phyloP scores from a whole-genome alignment of 2,329 filamentous ascomycete species.

The Fusarium newnesense region DNA sequence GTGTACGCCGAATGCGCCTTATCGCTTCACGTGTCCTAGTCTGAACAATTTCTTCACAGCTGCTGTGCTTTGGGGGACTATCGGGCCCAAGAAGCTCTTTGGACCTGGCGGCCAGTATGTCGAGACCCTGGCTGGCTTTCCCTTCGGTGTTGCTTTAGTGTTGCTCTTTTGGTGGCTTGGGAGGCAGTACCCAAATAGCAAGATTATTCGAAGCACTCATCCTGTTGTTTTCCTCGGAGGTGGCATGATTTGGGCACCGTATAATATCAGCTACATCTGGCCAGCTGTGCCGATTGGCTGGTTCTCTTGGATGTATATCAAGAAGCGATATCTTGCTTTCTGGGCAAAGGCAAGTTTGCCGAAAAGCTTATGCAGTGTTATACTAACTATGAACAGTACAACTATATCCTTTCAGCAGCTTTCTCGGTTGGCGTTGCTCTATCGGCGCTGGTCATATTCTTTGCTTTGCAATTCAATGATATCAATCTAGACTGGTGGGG shows the following conservation, averaged over 20 bases:
- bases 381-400: constrained; percentile 49
- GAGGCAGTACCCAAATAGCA: constrained; percentile 47
- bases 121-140: constrained; percentile 52
- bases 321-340: constrained; percentile 56
- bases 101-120: constrained; percentile 50
- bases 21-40: constrained; percentile 51
- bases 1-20: constrained; percentile 51
- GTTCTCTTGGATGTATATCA: constrained; percentile 60
- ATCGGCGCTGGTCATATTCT: constrained; percentile 59
- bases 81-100: constrained; percentile 53
- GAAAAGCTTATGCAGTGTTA: accelerated
- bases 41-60: constrained; percentile 54
- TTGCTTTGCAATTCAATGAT: constrained; percentile 55
- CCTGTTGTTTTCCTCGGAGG: constrained; percentile 56
- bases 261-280: constrained; percentile 59
- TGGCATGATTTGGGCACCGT: constrained; percentile 54
- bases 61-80: constrained; percentile 54
- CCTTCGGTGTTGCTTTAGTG: constrained; percentile 51
- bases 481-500: constrained; percentile 58
- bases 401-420: constrained; percentile 60
- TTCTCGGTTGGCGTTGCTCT: constrained; percentile 58
- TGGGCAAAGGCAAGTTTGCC: constrained; percentile 56
- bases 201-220: constrained; percentile 53
- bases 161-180: constrained; percentile 51
- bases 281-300: constrained; percentile 59